Evolutionary conservation across 2,329 filamentous ascomycete species (phyloP), one percentile per base, ranked within the genome.

Genomic region (Calonectria pseudoturangicola): DNA sequence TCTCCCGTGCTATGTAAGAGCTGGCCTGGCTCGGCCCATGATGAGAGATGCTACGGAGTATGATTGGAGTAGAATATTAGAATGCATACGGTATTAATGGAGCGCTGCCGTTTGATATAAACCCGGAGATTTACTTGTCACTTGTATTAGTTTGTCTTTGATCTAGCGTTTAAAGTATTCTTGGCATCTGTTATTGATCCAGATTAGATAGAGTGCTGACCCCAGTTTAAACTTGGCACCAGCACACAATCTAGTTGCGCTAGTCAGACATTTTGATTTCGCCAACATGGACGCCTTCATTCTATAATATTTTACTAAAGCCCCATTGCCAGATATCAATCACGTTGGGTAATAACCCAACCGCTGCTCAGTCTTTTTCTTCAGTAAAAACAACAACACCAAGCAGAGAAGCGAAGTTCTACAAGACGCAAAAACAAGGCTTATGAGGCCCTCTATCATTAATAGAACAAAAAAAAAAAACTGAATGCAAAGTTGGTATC

Each of bases 401-500:
- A 28, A 33, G 16, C 10, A 45, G 39, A 15, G 36, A 28, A n/a
- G 9, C 36, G 16, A 45, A 18, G 27, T 33, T 63, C 58, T 63
- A 33, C 39, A 48, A 39, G 25, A 18, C 48, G 21, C 39, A 65
- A 65, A 21, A 39, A 33, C 21, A 28, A 39, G 10, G 47, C 48
- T 48, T 36, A 45, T 69, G 41, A 72, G 50, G 60, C 67, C 51
- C 72, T 79, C 77, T 75, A 77, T 76, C 68, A 63, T 72, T 71
- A 58, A 65, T 58, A 68, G 62, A 69, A 63, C 68, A 74, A 68
- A 76, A 73, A 33, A 33, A 74, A 62, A 58, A 70, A 58, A 68
- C 70, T 64, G 74, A 73, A 68, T 71, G 74, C 77, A 77, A 74
- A 76, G 66, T 70, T 78, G 71, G 74, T 80, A 79, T 79, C 75